Conservation (phyloP, 495 filamentous ascomycete species). For the Talaromyces adpressus region DNA sequence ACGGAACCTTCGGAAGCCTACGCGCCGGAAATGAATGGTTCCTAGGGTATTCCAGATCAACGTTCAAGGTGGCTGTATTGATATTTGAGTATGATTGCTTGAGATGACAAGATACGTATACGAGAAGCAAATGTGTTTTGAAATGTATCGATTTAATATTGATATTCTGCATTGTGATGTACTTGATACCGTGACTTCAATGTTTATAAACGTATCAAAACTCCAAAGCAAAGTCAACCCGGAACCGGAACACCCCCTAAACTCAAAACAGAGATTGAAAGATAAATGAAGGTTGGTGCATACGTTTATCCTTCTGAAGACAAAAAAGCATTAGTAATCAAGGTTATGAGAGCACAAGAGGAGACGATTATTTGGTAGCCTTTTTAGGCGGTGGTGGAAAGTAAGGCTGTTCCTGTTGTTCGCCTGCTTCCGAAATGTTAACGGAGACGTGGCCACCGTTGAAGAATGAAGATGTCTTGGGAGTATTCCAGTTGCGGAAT, state of each 20-base stretch:
- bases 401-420: conserved; percentile 24
- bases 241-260: not conserved
- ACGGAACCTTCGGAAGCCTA: no score
- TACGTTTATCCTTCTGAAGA: not conserved
- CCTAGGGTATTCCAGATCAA: no score
- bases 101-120: no score
- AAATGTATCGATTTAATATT: not conserved
- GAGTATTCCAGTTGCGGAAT: conserved; percentile 19
- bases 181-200: not conserved
- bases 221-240: not conserved
- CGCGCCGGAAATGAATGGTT: no score
- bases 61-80: no score
- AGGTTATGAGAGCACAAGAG: not conserved
- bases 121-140: no score
- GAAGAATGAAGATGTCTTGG: not conserved
- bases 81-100: no score
- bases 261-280: not conserved
- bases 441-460: not conserved
- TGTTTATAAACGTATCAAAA: not conserved
- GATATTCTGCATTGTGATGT: not conserved
- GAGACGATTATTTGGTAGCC: conserved; percentile 20
- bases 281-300: conserved; percentile 1
- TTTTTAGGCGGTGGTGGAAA: conserved; percentile 41
- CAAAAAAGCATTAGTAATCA: not conserved
- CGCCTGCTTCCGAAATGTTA: conserved; percentile 13